Base-by-base conservation (phyloP, 345 rosid species). In the Luvunga scandens region DNA sequence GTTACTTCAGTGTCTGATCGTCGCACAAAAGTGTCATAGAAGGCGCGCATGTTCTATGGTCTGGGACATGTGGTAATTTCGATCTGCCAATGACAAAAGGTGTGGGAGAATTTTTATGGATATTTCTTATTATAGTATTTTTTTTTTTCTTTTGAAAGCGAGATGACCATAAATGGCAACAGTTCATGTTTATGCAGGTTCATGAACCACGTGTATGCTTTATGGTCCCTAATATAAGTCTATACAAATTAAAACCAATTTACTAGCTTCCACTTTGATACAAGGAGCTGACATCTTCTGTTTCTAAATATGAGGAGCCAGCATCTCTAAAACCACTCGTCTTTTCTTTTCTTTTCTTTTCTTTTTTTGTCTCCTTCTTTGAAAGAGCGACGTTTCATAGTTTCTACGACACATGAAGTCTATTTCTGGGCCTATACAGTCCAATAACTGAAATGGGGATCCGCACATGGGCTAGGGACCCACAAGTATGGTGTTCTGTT, bases 171-270 rank as follows among this genome's bases (percentile, higher is more conserved):
- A 13, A 9, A 16, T 28, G 30, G 69, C 45, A 62, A 28, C 28
- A 1, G 53, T 21, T 28, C n/a, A 8, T 34, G 62, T 45, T 71
- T 53, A 25, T 0, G 73, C 28, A 76, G 67, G 68, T 79, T 71
- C 83, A 75, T 71, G 85, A 82, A 78, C 83, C 87, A 85, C 78
- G 75, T 81, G 77, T 66, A 63, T 72, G 66, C 77, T 57, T 25
- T 59, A 34, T 45, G 34, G 25, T 22, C 64, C 9, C 10, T 38
- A 64, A 18, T 27, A 18, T 18, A 33, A 12, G 27, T 7, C 70
- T 30, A 28, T 31, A 1, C 19, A 63, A 60, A 55, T 2, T 45
- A 48, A 22, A 45, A 65, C 50, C 75, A 63, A 72, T 63, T 45
- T 45, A 14, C 39, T 25, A 24, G 9, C 42, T 45, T 57, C 48